Evolutionary conservation across 371 early-diverging fungal genomes (phyloP).

Genomic region (Rhizopus delemar): DNA sequence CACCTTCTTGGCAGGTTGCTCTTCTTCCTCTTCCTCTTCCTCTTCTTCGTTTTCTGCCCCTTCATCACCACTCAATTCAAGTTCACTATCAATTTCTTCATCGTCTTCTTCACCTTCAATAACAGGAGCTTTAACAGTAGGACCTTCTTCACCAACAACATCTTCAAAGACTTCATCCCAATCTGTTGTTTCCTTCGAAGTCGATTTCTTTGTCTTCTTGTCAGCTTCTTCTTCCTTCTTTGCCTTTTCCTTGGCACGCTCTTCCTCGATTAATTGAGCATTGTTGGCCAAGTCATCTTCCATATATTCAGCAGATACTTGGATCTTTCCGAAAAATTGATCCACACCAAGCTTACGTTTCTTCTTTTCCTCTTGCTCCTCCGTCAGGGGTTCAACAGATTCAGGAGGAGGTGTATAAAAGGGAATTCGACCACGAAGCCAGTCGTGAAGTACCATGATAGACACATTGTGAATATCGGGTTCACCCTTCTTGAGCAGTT

Average conservation of each 20-base stretch:
- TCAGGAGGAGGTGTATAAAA: conserved; percentile 90
- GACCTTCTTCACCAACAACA: conserved; percentile 76
- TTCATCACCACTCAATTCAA: conserved; percentile 57
- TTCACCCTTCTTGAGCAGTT: conserved; percentile 96
- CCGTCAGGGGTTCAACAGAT: conserved; percentile 32
- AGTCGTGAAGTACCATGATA: conserved; percentile 98
- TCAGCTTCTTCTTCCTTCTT: conserved; percentile 51
- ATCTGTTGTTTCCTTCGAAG: conserved; percentile 63
- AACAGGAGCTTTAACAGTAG: conserved; percentile 43
- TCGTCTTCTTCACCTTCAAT: conserved; percentile 47
- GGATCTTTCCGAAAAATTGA: conserved; percentile 84
- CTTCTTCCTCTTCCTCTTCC: conserved; percentile 36
- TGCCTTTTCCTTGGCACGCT: conserved; percentile 48
- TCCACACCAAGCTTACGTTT: conserved; percentile 60
- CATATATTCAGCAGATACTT: conserved; percentile 74
- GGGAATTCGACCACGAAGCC: conserved; percentile 98
- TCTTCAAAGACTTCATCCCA: conserved; percentile 90
- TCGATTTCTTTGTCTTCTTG: conserved; percentile 32
- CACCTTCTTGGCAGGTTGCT: conserved; percentile 29
- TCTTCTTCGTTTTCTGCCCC: conserved; percentile 36
- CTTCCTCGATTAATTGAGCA: conserved; percentile 53
- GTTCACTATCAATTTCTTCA: conserved; percentile 58
- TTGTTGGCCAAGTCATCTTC: conserved; percentile 75
- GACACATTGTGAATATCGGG: conserved; percentile 92
- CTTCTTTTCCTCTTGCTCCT: conserved; percentile 36